Evolutionary conservation across 306 rosid species (phyloP), one percentile per base, ranked within the genome.

Genomic region (Cucurbita moschata): DNA sequence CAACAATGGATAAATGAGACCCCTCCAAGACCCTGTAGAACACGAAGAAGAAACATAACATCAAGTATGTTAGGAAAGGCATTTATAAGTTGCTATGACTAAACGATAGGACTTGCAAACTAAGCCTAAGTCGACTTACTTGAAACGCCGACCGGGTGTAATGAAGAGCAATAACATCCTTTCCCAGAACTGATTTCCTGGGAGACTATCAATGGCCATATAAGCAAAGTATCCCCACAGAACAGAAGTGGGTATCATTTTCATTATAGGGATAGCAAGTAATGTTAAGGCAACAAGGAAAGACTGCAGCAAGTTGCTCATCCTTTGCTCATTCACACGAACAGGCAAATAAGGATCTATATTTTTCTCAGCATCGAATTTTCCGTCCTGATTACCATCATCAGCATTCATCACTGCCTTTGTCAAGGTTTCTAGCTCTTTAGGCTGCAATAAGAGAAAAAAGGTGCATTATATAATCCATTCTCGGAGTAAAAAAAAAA

Each of bases 171-270:
- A 65, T 76, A 79, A 60, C 43, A 84, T 7, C 65, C 87, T 76
- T 61, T 84, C 87, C 82, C 81, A 84, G 58, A 84, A 84, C 76
- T 84, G 85, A 74, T 77, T 84, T 13, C 85, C 87, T 3, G 83
- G 87, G 42, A 84, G 87, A 70, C 85, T 84, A 74, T 84, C 87
- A 51, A 84, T 76, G 15, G 87, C 85, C 85, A 84, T 84, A 79
- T 84, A 81, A 51, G 87, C 87, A 40, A 84, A 79, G 55, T 84
- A 84, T 69, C 87, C 87, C 87, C 87, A 81, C 3, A 83, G 80
- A 39, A 83, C 81, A 52, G 87, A 83, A 51, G 87, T 81, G 37
- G 87, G 83, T 37, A 84, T 79, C 75, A 19, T 78, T 73, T 55
- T 84, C 50, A 84, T 78, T 59, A 71, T 39, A 16, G 81, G 39